Conservation (phyloP, 805 yeast genomes). For the Wickerhamiella cacticola region DNA sequence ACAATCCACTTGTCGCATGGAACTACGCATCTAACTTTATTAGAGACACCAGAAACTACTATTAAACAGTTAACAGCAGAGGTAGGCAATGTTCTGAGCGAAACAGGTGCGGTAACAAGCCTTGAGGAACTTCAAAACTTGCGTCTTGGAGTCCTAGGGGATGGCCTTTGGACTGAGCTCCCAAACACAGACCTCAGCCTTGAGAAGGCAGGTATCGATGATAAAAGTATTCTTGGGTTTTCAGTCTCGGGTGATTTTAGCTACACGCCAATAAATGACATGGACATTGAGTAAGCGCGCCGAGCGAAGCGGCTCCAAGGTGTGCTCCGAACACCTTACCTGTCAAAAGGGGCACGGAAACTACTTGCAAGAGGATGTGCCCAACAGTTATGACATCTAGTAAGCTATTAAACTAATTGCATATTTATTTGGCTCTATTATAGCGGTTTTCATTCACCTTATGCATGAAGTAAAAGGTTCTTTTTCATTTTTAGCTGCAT, state of each 20-base stretch:
- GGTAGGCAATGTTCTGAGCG: constrained; percentile 22
- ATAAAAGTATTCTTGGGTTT: constrained; percentile 16
- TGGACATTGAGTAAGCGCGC: constrained; percentile 7
- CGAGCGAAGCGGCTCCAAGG: background rate
- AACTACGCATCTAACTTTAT: constrained; percentile 4
- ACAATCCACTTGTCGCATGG: constrained; percentile 7
- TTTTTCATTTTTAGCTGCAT: constrained; percentile 1
- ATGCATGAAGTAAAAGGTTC: background rate
- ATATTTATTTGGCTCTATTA: no score
- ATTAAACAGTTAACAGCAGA: constrained; percentile 20
- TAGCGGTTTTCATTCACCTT: no score
- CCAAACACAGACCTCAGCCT: constrained; percentile 14
- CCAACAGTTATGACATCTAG: no score
- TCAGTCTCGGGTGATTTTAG: constrained; percentile 17
- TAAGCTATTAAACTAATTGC: no score
- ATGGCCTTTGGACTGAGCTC: constrained; percentile 16
- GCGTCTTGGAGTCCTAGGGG: constrained; percentile 17
- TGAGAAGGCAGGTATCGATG: constrained; percentile 12
- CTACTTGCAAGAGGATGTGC: no score
- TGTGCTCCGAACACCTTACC: no score
- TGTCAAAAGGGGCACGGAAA: no score
- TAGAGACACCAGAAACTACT: constrained; percentile 4
- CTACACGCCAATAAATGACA: constrained; percentile 12
- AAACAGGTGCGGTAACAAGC: constrained; percentile 18
- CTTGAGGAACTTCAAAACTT: constrained; percentile 17